Conservation (phyloP, 2,329 filamentous ascomycete genomes). For the Exophiala sp. region DNA sequence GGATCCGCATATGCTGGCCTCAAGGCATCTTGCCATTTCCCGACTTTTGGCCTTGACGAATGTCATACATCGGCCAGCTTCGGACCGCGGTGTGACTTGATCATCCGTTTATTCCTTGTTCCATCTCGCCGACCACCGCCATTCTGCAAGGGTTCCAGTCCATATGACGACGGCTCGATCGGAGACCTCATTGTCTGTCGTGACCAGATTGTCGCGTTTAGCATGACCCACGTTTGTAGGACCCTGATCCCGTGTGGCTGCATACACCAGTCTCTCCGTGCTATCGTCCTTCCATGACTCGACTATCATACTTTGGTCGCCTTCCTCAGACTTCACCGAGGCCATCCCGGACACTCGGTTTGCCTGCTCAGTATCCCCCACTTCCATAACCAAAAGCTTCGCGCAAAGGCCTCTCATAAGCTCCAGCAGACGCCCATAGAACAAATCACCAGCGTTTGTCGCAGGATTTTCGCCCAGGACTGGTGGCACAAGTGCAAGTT, state of each 20-base stretch:
- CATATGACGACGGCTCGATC: slow-evolving; percentile 19
- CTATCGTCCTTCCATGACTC: slow-evolving; percentile 26
- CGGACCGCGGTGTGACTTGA: too few species aligned
- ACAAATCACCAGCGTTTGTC: slow-evolving; percentile 45
- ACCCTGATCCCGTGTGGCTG: background rate
- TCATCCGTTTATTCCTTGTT: too few species aligned
- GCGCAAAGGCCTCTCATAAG: slow-evolving; percentile 49
- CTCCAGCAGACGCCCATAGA: slow-evolving; percentile 61
- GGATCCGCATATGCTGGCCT: too few species aligned
- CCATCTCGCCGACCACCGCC: slow-evolving; percentile 6
- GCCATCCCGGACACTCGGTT: slow-evolving; percentile 49
- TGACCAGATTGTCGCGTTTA: background rate
- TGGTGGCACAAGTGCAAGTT: slow-evolving; percentile 61
- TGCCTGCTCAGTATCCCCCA: slow-evolving; percentile 65
- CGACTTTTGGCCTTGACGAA: too few species aligned
- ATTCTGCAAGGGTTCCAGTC: slow-evolving; percentile 5
- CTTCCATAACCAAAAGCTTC: slow-evolving; percentile 60
- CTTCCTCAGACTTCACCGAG: background rate
- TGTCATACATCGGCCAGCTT: too few species aligned
- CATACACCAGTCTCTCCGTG: slow-evolving; percentile 3
- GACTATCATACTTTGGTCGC: background rate
- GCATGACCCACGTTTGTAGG: background rate
- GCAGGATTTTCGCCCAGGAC: slow-evolving; percentile 30
- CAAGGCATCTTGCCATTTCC: too few species aligned
- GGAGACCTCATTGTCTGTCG: background rate